Evolutionary conservation across 352 stramenopile species (phyloP).

Genomic region (Pythium periplocum): DNA sequence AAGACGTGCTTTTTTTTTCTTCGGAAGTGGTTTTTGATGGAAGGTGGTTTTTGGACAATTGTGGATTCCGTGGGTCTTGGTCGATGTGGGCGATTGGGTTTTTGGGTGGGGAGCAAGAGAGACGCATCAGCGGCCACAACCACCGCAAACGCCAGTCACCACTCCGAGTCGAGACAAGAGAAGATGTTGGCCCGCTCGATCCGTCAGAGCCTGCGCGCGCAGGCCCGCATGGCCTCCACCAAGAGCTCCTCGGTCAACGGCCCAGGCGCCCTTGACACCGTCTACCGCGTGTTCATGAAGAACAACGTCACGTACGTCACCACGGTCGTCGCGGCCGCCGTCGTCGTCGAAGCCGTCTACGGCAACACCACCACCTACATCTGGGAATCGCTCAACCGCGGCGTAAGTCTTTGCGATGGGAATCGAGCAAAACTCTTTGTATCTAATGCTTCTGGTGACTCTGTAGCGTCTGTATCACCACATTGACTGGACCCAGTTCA

Average conservation of each 20-base stretch:
- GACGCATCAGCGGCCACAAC: conserved; percentile 1
- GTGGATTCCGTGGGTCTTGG: not conserved
- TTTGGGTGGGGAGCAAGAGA: conserved; percentile 1
- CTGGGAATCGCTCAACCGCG: conserved; percentile 80
- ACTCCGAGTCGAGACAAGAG: not conserved
- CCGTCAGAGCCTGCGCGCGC: conserved; percentile 29
- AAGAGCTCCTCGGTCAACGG: conserved; percentile 80
- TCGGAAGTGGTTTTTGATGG: too few relatives aligned
- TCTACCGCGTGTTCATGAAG: conserved; percentile 83
- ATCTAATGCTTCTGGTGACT: not conserved
- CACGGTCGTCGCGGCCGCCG: conserved; percentile 59
- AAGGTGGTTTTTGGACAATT: too few relatives aligned
- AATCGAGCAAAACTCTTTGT: not conserved
- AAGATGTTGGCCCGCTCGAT: conserved; percentile 53
- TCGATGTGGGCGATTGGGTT: not conserved
- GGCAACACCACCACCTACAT: conserved; percentile 65
- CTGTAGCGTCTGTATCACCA: conserved; percentile 81
- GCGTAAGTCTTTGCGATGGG: conserved; percentile 39
- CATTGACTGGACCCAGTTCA: conserved; percentile 86
- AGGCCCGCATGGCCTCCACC: conserved; percentile 44
- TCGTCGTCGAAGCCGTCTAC: conserved; percentile 73
- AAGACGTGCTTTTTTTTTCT: too few relatives aligned
- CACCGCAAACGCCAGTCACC: conserved; percentile 10
- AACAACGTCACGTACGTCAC: conserved; percentile 78
- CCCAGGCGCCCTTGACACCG: conserved; percentile 48